Conservation (phyloP, 371 early-diverging fungal genomes). For the Conidiobolus incongruus region DNA sequence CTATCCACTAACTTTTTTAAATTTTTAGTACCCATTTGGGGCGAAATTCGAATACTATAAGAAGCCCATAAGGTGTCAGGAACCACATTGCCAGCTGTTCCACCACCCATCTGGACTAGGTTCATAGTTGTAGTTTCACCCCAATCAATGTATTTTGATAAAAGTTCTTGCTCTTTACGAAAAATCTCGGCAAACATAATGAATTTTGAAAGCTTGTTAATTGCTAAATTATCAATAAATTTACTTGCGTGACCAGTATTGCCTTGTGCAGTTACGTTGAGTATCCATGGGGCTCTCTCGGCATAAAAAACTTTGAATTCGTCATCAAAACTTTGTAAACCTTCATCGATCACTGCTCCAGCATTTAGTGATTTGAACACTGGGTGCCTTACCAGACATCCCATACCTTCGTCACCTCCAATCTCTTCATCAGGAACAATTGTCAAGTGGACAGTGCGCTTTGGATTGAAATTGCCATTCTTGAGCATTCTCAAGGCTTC, state of each 20-base stretch:
- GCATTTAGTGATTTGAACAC: neutral
- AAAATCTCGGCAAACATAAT: too few relatives aligned
- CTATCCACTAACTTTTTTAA: neutral
- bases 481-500: neutral
- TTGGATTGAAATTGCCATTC: too few relatives aligned
- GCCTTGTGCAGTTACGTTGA: too few relatives aligned
- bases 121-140: neutral
- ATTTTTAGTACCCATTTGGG: neutral
- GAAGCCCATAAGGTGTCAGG: neutral
- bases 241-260: too few relatives aligned
- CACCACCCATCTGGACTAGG: neutral
- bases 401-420: neutral
- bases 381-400: neutral
- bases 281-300: neutral
- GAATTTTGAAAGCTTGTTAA: too few relatives aligned
- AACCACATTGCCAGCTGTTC: neutral
- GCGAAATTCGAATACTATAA: neutral
- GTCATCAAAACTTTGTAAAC: too few relatives aligned
- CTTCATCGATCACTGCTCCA: neutral
- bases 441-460: too few relatives aligned
- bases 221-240: too few relatives aligned
- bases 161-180: too few relatives aligned
- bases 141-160: too few relatives aligned
- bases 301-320: neutral
- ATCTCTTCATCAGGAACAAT: neutral